Base-by-base conservation (phyloP, 208 protist genomes). In the Trypanosomatidae sp. region DNA sequence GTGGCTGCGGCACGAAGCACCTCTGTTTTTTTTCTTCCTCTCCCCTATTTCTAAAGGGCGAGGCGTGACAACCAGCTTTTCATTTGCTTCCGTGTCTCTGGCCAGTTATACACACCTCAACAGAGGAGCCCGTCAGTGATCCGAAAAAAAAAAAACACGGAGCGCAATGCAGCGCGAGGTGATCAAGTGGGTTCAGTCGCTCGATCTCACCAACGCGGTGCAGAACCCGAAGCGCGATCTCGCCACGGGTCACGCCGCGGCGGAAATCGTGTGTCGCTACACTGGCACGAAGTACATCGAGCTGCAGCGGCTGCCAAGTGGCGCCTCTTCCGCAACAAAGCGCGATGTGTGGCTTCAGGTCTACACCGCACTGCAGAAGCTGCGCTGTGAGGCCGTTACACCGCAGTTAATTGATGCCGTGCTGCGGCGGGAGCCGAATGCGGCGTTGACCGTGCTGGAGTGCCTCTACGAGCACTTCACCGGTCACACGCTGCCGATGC, bases 101-200 rank as follows among this genome's bases (percentile, higher is more conserved):
- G n/a, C n/a, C n/a, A n/a, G n/a, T n/a, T n/a, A n/a, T n/a, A n/a
- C n/a, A n/a, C n/a, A n/a, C n/a, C n/a, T n/a, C n/a, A n/a, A n/a
- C n/a, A n/a, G n/a, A n/a, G n/a, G n/a, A n/a, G n/a, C n/a, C n/a
- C n/a, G n/a, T n/a, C n/a, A n/a, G n/a, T n/a, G n/a, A n/a, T n/a
- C n/a, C n/a, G n/a, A n/a, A n/a, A n/a, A n/a, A n/a, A n/a, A n/a
- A n/a, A n/a, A n/a, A n/a, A n/a, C n/a, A n/a, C n/a, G n/a, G n/a
- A n/a, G n/a, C n/a, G n/a, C n/a, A 59, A 94, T 97, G 92, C 88
- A 97, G 71, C 86, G 92, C 1, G 98, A 99, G 49, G 74, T 99
- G 28, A 91, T 99, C 59, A 98, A 98, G 73, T 99, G 98, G 97
- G 52, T 98, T n/a, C 97, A 99, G 78, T 87, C 92, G 12, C 83